Base-by-base conservation (phyloP, 352 stramenopile genomes). In the Globisporangium echinulatum region DNA sequence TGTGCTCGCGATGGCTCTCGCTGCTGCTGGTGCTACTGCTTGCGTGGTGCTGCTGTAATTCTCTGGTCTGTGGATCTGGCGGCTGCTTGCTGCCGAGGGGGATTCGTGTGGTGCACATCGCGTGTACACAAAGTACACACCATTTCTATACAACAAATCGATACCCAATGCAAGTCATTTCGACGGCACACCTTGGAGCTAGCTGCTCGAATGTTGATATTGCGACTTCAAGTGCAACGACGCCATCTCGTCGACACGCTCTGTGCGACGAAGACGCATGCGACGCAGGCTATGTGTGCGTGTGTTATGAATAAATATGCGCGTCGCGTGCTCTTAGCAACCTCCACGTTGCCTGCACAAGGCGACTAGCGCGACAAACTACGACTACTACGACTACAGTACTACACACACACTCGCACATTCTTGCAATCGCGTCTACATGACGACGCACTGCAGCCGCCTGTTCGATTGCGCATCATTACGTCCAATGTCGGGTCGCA, bases 401-500 rank as follows among this genome's bases (percentile, higher is more conserved):
- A 25, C 19, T 25, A 25, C 19, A 25, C 5, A 14, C 1, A n/a
- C 44, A 49, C 44, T 49, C 14, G 44, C 9, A 33, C 25, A 33
- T 1, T 33, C 25, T 2, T 25, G 7, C 44, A 17, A 49, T 44
- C 40, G 40, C 40, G 2, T 44, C 55, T 55, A 65, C 59, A 65
- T 65, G 59, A 85, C 49, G 17, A 38, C 52, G 49, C 72, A 79
- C 52, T 66, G 64, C 8, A 68, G 57, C 8, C 65, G 59, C 8
- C 54, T 57, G 4, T 54, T 51, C 19, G 37, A 53, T 63, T 69
- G 48, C 58, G 56, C 59, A 19, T 75, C 66, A 10, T 43, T 36
- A 19, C 68, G 47, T 10, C 71, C 72, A 37, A 70, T 53, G 44
- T 82, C 70, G 7, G 84, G 84, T 25, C 79, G 76, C 49, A 91